A percentile compares a stretch with the other conserved stretches of the same genome.
These are phyloP conservation scores for Malus hybrid DNA, from an alignment of 331 rosid species.

Conservation along the genomic window DNA sequence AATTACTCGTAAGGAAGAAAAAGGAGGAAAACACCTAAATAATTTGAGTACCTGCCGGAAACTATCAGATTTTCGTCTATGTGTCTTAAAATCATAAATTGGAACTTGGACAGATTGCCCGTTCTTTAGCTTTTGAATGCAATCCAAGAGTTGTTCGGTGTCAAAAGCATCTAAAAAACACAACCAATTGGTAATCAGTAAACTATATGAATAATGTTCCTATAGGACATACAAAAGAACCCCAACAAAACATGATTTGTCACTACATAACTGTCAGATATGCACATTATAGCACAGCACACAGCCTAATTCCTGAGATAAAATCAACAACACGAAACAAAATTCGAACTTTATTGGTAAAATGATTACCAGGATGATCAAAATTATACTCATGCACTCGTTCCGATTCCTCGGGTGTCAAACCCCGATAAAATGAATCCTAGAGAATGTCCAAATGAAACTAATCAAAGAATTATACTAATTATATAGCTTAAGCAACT, in stretches of 20 bases:
- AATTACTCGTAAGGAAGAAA: background rate
- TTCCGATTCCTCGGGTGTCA: slow-evolving; percentile 69
- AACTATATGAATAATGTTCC: background rate
- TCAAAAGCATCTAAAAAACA: slow-evolving; percentile 71
- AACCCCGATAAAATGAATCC: slow-evolving; percentile 91
- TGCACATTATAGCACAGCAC: background rate
- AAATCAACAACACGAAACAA: background rate
- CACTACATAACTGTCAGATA: background rate
- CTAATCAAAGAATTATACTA: background rate
- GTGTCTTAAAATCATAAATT: slow-evolving; percentile 84
- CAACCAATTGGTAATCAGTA: background rate
- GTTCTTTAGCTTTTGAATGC: slow-evolving; percentile 52
- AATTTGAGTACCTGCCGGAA: slow-evolving; percentile 71
- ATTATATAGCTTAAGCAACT: background rate
- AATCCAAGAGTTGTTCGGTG: slow-evolving; percentile 83
- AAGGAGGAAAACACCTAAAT: background rate
- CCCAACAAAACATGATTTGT: background rate
- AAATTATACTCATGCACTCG: slow-evolving; percentile 87
- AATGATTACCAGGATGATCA: slow-evolving; percentile 81
- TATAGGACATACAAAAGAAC: background rate
- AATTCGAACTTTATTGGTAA: background rate
- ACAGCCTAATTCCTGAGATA: background rate
- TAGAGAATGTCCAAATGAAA: slow-evolving; percentile 10
- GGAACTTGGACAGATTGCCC: slow-evolving; percentile 83
- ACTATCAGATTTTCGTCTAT: slow-evolving; percentile 71